phyloP scores from a whole-genome alignment of 1,139 yeast species.

The Hanseniaspora gamundiae region DNA sequence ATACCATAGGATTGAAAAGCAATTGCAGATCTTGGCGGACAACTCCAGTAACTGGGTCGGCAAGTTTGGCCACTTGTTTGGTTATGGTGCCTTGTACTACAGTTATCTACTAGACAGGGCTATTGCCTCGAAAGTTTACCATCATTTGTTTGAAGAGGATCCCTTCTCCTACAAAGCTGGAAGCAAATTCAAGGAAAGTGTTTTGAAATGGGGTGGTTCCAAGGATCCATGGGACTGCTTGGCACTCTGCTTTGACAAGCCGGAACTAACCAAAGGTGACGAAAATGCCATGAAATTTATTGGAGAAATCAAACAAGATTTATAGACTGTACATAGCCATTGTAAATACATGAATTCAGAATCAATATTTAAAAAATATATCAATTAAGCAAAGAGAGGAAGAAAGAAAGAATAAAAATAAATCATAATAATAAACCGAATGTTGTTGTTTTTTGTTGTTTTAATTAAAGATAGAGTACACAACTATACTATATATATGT shows the following conservation, averaged over 20 bases:
- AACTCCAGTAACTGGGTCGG: conserved; percentile 80
- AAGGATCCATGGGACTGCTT: conserved; percentile 82
- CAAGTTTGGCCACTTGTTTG: conserved; percentile 82
- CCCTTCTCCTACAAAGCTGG: conserved; percentile 71
- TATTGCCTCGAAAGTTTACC: conserved; percentile 81
- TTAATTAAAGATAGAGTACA: neutral
- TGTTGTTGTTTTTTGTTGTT: neutral
- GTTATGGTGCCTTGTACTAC: conserved; percentile 91
- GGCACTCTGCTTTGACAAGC: conserved; percentile 62
- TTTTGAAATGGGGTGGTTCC: conserved; percentile 90
- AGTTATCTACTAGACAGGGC: conserved; percentile 88
- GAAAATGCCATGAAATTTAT: conserved; percentile 61
- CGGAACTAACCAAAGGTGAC: conserved; percentile 54
- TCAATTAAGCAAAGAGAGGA: too few species aligned
- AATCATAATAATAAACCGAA: neutral
- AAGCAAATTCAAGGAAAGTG: conserved; percentile 52
- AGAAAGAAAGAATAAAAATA: neutral
- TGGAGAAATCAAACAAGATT: conserved; percentile 28
- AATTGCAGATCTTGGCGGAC: conserved; percentile 47
- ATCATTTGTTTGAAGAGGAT: conserved; percentile 49
- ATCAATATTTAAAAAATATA: too few species aligned
- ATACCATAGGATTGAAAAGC: conserved; percentile 54
- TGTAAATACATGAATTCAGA: too few species aligned
- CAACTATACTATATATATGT: neutral
- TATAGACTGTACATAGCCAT: neutral